phyloP scores from a whole-genome alignment of 1,139 yeast genomes.

The Blastobotrys capitulatus region DNA sequence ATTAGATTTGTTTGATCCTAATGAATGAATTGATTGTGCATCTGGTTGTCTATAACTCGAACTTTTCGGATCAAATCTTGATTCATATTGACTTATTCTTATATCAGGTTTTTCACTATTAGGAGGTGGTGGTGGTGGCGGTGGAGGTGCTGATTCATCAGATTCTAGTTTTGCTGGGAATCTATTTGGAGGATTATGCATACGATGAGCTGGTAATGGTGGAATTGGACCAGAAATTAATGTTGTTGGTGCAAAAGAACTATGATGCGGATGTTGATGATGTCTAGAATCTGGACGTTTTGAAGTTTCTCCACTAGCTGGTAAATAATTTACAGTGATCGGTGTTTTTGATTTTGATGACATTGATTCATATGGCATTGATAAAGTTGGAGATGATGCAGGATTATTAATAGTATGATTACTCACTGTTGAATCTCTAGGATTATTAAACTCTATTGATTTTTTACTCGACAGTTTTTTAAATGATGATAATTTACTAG shows the following conservation, averaged over 20 bases:
- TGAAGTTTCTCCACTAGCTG: slow-evolving; percentile 17
- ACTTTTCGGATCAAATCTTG: slow-evolving; percentile 5
- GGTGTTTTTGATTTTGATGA: slow-evolving; percentile 24
- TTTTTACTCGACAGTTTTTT: slow-evolving; percentile 12
- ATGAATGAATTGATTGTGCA: slow-evolving; percentile 3
- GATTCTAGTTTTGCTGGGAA: background rate
- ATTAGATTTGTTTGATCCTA: slow-evolving; percentile 7
- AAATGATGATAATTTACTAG: slow-evolving; percentile 11
- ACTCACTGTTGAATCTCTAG: background rate
- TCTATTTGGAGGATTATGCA: slow-evolving; percentile 10
- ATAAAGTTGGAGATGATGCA: slow-evolving; percentile 1
- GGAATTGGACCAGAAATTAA: slow-evolving; percentile 28
- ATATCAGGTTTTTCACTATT: slow-evolving; percentile 4
- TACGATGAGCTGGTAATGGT: slow-evolving; percentile 23
- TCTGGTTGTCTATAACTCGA: background rate
- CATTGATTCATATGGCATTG: slow-evolving; percentile 26
- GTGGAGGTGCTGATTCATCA: background rate
- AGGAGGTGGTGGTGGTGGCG: slow-evolving; percentile 8
- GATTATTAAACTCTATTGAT: slow-evolving; percentile 4
- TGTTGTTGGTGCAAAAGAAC: slow-evolving; percentile 20
- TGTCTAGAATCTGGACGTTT: slow-evolving; percentile 8
- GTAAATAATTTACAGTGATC: slow-evolving; percentile 25
- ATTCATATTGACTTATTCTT: slow-evolving; percentile 1
- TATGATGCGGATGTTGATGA: background rate
- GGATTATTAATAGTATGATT: background rate